Evolutionary conservation across 345 rosid species (phyloP).

Genomic region (Eucalyptus sp.): DNA sequence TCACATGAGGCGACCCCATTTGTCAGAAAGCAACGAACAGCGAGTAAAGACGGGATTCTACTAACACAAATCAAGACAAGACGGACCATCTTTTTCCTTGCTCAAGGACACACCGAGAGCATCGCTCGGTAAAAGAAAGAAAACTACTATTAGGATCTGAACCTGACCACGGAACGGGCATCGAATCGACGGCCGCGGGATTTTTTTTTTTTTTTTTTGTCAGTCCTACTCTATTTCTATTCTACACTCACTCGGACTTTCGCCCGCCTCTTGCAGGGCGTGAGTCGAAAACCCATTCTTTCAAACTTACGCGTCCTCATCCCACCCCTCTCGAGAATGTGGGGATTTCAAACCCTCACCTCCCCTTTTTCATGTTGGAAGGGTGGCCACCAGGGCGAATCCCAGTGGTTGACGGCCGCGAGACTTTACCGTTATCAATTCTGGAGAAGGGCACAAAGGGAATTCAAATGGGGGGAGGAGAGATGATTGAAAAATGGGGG

Average conservation of each 20-base stretch:
- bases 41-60: background rate
- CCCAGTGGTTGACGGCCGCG: too few relatives aligned
- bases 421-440: too few relatives aligned
- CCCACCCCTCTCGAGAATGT: too few relatives aligned
- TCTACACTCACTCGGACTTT: too few relatives aligned
- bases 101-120: background rate
- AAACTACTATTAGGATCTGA: background rate
- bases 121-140: background rate
- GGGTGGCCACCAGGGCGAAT: too few relatives aligned
- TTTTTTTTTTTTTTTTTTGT: too few relatives aligned
- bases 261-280: too few relatives aligned
- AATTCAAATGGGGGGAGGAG: background rate
- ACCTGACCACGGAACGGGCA: background rate
- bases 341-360: too few relatives aligned
- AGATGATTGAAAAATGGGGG: background rate
- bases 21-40: background rate
- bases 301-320: too few relatives aligned
- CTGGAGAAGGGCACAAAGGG: background rate
- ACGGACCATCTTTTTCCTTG: background rate
- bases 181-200: background rate
- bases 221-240: too few relatives aligned
- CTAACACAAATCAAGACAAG: background rate
- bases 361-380: too few relatives aligned
- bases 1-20: accelerated
- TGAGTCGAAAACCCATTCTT: too few relatives aligned